Base-by-base conservation (phyloP, 345 rosid species). In the Brassica nigra region DNA sequence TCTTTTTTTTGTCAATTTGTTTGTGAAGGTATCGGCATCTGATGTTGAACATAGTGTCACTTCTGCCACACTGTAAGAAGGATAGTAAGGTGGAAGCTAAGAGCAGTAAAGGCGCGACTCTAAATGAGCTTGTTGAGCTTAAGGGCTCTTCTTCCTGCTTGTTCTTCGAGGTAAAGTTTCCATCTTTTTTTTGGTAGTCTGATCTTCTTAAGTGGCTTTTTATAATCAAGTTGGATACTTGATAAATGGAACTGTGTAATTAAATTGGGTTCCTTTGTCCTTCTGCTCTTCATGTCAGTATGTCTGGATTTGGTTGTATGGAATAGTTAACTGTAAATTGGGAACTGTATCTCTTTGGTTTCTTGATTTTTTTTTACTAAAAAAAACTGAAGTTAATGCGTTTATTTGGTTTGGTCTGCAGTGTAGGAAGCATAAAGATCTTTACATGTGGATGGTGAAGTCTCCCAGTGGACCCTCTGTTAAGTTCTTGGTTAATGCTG, bases 341-440 rank as follows among this genome's bases (percentile, higher is more conserved):
- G 18, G 18, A 18, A 18, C 18, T 18, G 18, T 18, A 18, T 18
- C 18, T 18, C 18, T 18, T 18, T 18, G 18, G 18, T 18, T 18
- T 18, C 18, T 18, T 18, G 18, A 18, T 18, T 18, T 18, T 18
- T 18, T 18, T 18, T 18, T 18, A 18, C 18, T 18, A 18, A 18
- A 18, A 18, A 18, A 18, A 18, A 18, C 18, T 18, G 18, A 18
- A 18, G 18, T 18, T 18, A 18, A 18, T 18, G 18, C 18, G 18
- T 18, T 18, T 18, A 39, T 20, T 27, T 64, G 2, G 67, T 52
- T 37, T 4, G 44, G 29, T 75, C 73, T 33, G 0, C 91, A 95
- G 99, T 95, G 99, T 86, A 87, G 99, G 85, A 95, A 93, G 86
- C 94, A 91, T 80, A 87, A 90, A 76, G 98, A 95, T 77, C 92